Percentiles rank a stretch among this genome's conserved stretches.
Evolutionary conservation across 116 monocot species (phyloP).

Genomic region (Zostera marina): DNA sequence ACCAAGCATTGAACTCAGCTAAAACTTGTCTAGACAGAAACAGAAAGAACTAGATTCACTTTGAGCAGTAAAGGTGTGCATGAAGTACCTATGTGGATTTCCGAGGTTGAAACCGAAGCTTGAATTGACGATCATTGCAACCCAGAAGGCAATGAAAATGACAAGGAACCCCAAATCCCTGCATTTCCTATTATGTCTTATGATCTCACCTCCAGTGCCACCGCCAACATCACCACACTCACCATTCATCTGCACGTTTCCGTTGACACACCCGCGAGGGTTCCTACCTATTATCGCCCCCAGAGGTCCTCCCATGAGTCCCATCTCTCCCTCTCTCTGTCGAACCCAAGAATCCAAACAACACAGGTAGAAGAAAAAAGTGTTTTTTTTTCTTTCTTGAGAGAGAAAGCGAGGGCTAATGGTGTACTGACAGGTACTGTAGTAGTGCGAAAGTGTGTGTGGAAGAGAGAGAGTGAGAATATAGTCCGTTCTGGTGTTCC

Average conservation of each 20-base stretch:
- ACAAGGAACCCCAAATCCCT: constrained; percentile 81
- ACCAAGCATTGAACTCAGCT: no score
- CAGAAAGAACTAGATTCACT: neutral
- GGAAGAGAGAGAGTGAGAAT: no score
- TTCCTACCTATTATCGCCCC: constrained; percentile 86
- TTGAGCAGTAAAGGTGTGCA: no score
- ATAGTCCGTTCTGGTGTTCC: no score
- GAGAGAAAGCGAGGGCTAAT: no score
- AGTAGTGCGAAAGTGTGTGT: no score
- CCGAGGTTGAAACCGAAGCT: constrained; percentile 99
- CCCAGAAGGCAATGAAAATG: constrained; percentile 83
- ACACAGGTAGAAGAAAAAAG: no score
- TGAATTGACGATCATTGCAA: constrained; percentile 97
- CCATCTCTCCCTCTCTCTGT: constrained; percentile 15
- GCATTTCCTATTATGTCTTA: constrained; percentile 78
- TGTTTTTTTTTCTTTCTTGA: no score
- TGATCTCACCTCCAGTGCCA: constrained; percentile 57
- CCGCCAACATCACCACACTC: constrained; percentile 1
- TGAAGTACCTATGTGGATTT: constrained; percentile 73
- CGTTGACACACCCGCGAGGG: constrained; percentile 21
- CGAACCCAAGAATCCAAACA: no score
- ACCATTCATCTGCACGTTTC: no score
- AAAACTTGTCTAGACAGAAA: neutral
- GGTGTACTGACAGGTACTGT: no score
- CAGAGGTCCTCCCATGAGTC: constrained; percentile 53